Base-by-base conservation (phyloP, 495 filamentous ascomycete genomes). In the Lophiostoma macrostomum region DNA sequence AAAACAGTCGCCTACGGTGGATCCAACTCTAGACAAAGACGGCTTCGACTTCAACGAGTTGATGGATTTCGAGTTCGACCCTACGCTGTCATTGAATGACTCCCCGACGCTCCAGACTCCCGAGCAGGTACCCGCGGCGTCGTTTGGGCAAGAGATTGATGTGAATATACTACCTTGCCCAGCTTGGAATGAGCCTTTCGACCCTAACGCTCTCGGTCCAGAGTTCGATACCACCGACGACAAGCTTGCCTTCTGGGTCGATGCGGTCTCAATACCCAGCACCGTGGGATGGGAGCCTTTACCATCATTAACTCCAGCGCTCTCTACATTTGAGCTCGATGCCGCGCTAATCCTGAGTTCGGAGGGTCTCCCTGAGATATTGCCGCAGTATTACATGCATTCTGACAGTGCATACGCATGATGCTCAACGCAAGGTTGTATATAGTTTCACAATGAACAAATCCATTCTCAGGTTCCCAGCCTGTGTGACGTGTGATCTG, bases 11-110 rank as follows among this genome's bases (percentile, higher is more conserved):
- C 8, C 22, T 5, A 24, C 31, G 24, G 45, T 7, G 16, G 11
- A 18, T 42, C 14, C 35, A 47, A 4, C 28, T 8, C 14, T 42
- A 3, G 13, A 42, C 22, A 24, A 35, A 13, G 53, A 42, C 29
- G 37, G 1, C 18, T 43, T 50, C 23, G 45, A 49, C 22, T 49
- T 56, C 29, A 50, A 44, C 53, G 32, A 49, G 7, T 31, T 56
- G 4, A 13, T 47, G 22, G 27, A 56, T 12, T 43, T 56, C 27
- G 38, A 50, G 5, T 4, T 13, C 11, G 53, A 42, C 8, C 31
- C 35, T 7, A 43, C 7, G 13, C 19, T 45, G 18, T 29, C 44
- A 4, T 7, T 27, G 24, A 29, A 49, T 19, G 20, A 27, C 13
- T 30, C 53, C 1, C 22, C 29, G 7, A 19, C 36, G n/a, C 4